Evolutionary conservation across 2,329 filamentous ascomycete species (phyloP), one percentile per base, ranked within the genome.

Genomic region (Cladophialophora chaetospira): DNA sequence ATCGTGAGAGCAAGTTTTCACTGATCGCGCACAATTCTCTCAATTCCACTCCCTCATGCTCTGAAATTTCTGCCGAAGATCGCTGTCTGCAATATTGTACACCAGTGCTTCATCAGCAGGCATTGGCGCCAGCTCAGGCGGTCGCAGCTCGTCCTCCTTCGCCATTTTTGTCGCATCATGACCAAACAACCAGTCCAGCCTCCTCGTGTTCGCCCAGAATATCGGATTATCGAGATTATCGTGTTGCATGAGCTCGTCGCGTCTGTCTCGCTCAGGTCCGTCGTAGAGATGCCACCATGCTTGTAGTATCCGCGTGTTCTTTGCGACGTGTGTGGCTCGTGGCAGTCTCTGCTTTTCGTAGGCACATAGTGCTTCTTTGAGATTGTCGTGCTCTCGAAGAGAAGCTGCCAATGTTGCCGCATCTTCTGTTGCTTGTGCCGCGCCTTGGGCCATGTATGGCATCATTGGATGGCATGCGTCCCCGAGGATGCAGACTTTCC

Each of bases 391-490:
- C 17, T 61, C 40, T 6, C 50, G 19, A 4, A 65, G 52, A 2
- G 54, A 44, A 2, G 57, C 57, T 42, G 10, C 15, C 5, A 58
- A 28, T 2, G 48, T 55, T 5, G 70, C 71, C 6, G 71, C 75
- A 47, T 77, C 75, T 63, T 78, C 75, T 2, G 76, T 70, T 0
- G 73, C 73, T 66, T 76, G 75, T 3, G 75, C 75, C 0, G 75
- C 75, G 1, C 75, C 67, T 38, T 76, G 73, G 0, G 75, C 73
- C 65, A 76, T 71, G 55, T 77, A 76, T 1, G 73, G 74, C 2
- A 75, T 65, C 74, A 77, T 77, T n/a, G 73, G 71, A 58, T 77
- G 75, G 0, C 73, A 73, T 8, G 73, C 71, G 48, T 77, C 75
- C 1, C 75, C 75, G 0, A 77, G 64, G 4, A 77, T 62, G 11